These are phyloP conservation scores for Nowakowskiella sp. DNA, from an alignment of 192 early-diverging fungal genomes.

Conservation along the genomic window DNA sequence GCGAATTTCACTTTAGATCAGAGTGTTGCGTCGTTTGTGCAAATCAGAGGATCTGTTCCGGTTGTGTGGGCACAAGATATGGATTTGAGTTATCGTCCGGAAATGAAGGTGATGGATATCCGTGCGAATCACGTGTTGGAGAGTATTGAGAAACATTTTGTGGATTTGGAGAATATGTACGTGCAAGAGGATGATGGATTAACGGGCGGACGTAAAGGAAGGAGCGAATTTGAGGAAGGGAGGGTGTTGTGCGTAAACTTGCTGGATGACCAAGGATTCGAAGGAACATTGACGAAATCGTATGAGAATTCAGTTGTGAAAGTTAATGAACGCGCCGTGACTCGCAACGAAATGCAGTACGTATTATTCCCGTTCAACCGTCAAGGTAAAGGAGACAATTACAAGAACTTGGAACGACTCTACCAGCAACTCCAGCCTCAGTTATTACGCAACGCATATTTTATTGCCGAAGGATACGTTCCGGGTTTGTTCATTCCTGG, in stretches of 20 bases:
- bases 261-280: conserved; percentile 39
- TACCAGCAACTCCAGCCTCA: conserved; percentile 34
- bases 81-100: conserved; percentile 36
- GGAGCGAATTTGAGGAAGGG: conserved; percentile 7
- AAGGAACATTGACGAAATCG: conserved; percentile 32
- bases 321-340: conserved; percentile 30
- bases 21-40: conserved; percentile 33
- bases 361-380: conserved; percentile 49
- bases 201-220: conserved; percentile 2
- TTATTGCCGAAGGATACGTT: conserved; percentile 40
- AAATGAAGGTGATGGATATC: conserved; percentile 31
- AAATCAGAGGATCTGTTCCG: conserved; percentile 46
- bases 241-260: conserved; percentile 47
- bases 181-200: conserved; percentile 27
- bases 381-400: conserved; percentile 48
- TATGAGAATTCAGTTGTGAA: conserved; percentile 32
- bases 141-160: conserved; percentile 33
- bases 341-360: no score
- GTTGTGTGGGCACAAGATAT: conserved; percentile 45
- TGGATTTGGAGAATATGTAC: conserved; percentile 38
- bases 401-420: conserved; percentile 42
- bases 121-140: conserved; percentile 31
- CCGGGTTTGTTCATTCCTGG: conserved; percentile 11
- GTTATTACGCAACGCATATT: conserved; percentile 34
- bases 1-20: conserved; percentile 32